A percentile compares a stretch with the other conserved stretches of the same genome.
Conservation (phyloP, 73 alveolate species). For the Tetrahymena thermophila region DNA sequence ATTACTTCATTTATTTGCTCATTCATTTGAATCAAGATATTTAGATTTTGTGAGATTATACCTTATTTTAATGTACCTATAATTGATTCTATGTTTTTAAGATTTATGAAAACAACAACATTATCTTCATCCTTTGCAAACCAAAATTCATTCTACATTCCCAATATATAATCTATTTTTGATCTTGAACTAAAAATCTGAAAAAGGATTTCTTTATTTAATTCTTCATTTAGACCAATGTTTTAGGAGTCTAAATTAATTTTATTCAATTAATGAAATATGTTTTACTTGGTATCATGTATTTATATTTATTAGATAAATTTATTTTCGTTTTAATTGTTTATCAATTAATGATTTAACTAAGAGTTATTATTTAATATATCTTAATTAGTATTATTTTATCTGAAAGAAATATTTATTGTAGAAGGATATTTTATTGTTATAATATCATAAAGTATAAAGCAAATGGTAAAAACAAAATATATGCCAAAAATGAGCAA, state of each 20-base stretch:
- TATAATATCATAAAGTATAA: neutral
- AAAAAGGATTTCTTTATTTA: neutral
- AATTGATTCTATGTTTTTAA: neutral
- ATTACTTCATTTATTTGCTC: neutral
- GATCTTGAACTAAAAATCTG: neutral
- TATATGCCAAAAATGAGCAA: neutral
- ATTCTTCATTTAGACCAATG: too few species aligned
- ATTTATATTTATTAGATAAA: too few species aligned
- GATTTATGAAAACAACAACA: neutral
- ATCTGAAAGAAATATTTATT: neutral
- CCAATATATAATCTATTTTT: neutral
- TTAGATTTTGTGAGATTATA: neutral
- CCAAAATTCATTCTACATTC: neutral
- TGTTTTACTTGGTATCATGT: neutral
- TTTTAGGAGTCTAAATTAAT: neutral
- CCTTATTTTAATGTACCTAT: neutral
- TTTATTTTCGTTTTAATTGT: too few species aligned
- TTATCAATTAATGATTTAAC: too few species aligned
- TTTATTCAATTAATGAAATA: neutral
- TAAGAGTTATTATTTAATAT: too few species aligned
- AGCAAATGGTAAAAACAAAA: too few species aligned
- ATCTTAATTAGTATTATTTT: too few species aligned
- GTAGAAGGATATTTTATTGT: neutral
- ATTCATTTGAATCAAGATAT: too few species aligned
- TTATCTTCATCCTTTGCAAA: neutral